Conservation (phyloP, 163 green algal species). For the Scenedesmus sp. region DNA sequence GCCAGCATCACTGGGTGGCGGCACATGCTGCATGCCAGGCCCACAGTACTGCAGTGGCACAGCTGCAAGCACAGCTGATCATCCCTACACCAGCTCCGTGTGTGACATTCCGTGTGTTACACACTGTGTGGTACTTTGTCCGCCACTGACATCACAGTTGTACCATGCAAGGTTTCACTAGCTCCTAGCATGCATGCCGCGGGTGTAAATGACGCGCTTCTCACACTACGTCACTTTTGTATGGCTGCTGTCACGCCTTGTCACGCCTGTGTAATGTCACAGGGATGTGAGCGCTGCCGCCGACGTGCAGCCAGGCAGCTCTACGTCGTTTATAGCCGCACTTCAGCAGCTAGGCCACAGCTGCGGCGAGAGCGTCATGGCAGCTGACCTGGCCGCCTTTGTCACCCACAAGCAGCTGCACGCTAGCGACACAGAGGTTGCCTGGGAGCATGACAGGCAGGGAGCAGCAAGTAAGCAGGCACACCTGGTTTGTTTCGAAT, state of each 20-base stretch:
- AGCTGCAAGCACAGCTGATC: neutral
- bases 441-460: neutral
- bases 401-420: conserved; percentile 46
- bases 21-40: neutral
- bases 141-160: neutral
- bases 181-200: neutral
- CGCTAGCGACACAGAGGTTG: neutral
- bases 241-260: neutral
- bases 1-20: too few species aligned
- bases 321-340: neutral
- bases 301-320: neutral
- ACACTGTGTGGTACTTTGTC: neutral
- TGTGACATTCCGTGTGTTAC: neutral
- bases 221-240: neutral
- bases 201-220: neutral
- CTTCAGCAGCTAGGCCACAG: conserved; percentile 38
- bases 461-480: neutral
- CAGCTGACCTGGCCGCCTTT: conserved; percentile 49
- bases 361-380: conserved; percentile 43
- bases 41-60: neutral
- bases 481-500: neutral
- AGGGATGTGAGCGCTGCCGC: neutral
- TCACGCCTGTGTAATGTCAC: neutral
- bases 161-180: neutral
- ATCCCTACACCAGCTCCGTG: neutral